Percentiles rank a stretch among this genome's conserved stretches.
Conservation (phyloP, 2,329 filamentous ascomycete species). For the Fusarium coffeatum region DNA sequence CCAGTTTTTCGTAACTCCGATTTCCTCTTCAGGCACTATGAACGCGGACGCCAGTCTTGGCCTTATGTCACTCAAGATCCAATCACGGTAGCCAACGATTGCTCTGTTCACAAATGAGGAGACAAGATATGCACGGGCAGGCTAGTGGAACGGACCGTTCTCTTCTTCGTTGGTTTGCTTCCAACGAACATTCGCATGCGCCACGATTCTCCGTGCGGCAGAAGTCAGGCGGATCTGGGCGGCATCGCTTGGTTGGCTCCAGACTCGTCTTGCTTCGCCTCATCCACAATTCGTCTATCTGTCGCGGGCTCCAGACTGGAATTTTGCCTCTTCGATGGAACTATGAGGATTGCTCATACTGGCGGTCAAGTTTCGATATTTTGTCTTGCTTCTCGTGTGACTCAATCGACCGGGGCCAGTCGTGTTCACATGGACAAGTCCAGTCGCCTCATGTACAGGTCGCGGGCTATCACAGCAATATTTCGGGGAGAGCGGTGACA, state of each 20-base stretch:
- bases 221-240: slow-evolving; percentile 36
- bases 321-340: slow-evolving; percentile 37
- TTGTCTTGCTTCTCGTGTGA: slow-evolving; percentile 39
- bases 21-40: slow-evolving; percentile 39
- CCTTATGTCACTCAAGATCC: slow-evolving; percentile 28
- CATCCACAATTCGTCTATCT: slow-evolving; percentile 26
- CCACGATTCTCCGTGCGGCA: slow-evolving; percentile 20
- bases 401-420: slow-evolving; percentile 29
- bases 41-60: slow-evolving; percentile 21
- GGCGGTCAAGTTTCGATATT: slow-evolving; percentile 40
- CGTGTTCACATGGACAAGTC: slow-evolving; percentile 41
- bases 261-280: slow-evolving; percentile 28
- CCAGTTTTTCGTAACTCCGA: slow-evolving; percentile 24
- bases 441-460: slow-evolving; percentile 25
- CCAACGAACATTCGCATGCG: slow-evolving; percentile 16
- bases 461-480: slow-evolving; percentile 22
- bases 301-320: slow-evolving; percentile 21
- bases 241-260: slow-evolving; percentile 40
- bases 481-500: slow-evolving; percentile 23
- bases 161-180: slow-evolving; percentile 22
- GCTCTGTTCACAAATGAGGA: slow-evolving; percentile 16
- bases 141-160: slow-evolving; percentile 49
- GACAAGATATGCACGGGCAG: slow-evolving; percentile 22
- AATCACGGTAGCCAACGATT: slow-evolving; percentile 37
- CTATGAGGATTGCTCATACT: slow-evolving; percentile 34